Conservation (phyloP, 352 stramenopile species). For the Pythium aphanidermatum region DNA sequence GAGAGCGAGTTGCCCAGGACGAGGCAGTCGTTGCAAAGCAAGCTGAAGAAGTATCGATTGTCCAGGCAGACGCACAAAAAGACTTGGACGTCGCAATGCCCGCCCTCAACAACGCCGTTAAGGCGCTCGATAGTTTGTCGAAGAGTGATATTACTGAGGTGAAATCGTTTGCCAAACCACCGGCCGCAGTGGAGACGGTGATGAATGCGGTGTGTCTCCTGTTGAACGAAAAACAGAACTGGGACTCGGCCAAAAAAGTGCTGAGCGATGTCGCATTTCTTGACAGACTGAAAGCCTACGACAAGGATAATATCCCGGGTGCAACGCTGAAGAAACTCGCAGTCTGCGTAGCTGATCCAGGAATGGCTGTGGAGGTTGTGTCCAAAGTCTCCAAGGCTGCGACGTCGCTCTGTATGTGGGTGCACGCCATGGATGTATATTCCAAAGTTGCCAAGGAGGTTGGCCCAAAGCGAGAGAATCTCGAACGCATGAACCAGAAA, state of each 20-base stretch:
- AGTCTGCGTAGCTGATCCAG: conserved; percentile 72
- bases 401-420: conserved; percentile 91
- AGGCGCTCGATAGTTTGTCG: conserved; percentile 84
- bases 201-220: conserved; percentile 95
- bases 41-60: conserved; percentile 81
- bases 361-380: conserved; percentile 89
- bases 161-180: conserved; percentile 93
- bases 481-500: conserved; percentile 91
- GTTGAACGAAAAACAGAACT: conserved; percentile 90
- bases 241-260: conserved; percentile 91
- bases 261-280: conserved; percentile 85
- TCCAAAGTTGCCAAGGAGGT: conserved; percentile 93
- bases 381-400: conserved; percentile 91
- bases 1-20: conserved; percentile 85
- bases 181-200: conserved; percentile 88
- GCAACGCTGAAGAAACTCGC: conserved; percentile 87
- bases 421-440: conserved; percentile 95
- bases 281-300: conserved; percentile 88
- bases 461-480: conserved; percentile 86
- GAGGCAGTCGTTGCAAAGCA: conserved; percentile 90
- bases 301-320: conserved; percentile 93
- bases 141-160: conserved; percentile 94
- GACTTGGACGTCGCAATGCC: conserved; percentile 92
- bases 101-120: conserved; percentile 85
- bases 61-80: conserved; percentile 92